Conservation (phyloP, 495 filamentous ascomycete species). For the Aspergillus conjunctus region DNA sequence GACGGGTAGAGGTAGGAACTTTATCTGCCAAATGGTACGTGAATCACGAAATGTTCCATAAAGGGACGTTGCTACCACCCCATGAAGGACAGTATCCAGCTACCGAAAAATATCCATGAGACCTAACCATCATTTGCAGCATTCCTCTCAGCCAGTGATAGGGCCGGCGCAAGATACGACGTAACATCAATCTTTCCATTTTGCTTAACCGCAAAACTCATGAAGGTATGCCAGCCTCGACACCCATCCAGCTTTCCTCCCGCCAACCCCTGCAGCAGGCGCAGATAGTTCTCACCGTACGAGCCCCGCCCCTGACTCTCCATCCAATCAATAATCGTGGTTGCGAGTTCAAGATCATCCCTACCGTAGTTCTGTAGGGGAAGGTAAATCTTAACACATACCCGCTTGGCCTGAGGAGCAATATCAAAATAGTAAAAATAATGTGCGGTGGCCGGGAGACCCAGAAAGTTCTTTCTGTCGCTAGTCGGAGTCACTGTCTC, state of each 20-base stretch:
- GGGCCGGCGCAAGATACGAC: background rate
- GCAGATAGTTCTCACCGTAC: background rate
- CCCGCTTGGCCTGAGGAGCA: background rate
- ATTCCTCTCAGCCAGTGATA: background rate
- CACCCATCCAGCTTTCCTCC: background rate
- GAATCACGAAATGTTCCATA: no score
- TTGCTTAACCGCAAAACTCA: background rate
- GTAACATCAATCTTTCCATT: background rate
- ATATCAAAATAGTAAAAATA: constrained; percentile 4
- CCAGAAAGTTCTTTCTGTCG: background rate
- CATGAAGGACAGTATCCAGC: no score
- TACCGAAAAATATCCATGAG: no score
- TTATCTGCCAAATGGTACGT: no score
- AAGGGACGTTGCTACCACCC: no score
- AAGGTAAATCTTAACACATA: background rate
- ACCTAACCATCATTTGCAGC: background rate
- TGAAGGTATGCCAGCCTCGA: background rate
- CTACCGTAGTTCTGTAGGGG: background rate
- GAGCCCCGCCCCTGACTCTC: background rate
- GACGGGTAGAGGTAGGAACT: no score
- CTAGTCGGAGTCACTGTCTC: background rate
- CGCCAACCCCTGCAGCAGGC: background rate
- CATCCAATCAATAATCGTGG: background rate
- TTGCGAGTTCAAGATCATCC: background rate
- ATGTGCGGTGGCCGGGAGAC: background rate